These are phyloP conservation scores for Yarrowia galli DNA, from an alignment of 1,139 yeast species.

Conservation along the genomic window DNA sequence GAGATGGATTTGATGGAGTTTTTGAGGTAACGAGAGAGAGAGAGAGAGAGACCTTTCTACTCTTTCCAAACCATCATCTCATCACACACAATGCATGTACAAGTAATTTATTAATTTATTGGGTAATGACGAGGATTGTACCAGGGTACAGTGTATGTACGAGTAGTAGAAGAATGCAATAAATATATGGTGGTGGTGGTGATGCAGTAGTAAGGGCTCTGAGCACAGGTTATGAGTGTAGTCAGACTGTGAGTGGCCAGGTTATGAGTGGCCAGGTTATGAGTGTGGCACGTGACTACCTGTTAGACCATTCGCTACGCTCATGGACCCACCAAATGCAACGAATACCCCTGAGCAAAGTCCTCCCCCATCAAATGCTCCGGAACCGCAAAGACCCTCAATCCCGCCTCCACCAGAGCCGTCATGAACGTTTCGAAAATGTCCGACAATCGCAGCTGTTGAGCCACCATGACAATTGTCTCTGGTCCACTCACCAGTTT, in stretches of 20 bases:
- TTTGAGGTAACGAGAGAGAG: slow-evolving; percentile 35
- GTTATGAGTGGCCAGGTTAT: too few species aligned
- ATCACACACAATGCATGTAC: slow-evolving; percentile 26
- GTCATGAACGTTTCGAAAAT: slow-evolving; percentile 59
- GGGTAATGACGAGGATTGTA: not conserved
- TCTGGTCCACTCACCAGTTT: slow-evolving; percentile 49
- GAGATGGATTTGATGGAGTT: slow-evolving; percentile 44
- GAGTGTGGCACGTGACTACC: too few species aligned
- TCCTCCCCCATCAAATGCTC: slow-evolving; percentile 49
- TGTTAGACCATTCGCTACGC: too few species aligned
- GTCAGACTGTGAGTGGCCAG: too few species aligned
- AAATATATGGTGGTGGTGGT: too few species aligned
- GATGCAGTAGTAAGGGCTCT: too few species aligned
- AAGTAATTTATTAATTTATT: slow-evolving; percentile 30
- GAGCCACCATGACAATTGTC: slow-evolving; percentile 57
- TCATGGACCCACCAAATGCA: slow-evolving; percentile 49
- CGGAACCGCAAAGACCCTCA: slow-evolving; percentile 50
- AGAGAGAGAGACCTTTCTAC: too few species aligned
- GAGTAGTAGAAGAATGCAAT: too few species aligned
- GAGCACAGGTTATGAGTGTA: too few species aligned
- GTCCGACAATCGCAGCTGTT: slow-evolving; percentile 65
- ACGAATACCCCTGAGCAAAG: slow-evolving; percentile 55
- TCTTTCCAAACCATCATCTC: not conserved
- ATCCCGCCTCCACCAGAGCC: slow-evolving; percentile 54
- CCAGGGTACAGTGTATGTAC: too few species aligned